Conservation (phyloP, 2,329 filamentous ascomycete species). For the Aureobasidium sp. region DNA sequence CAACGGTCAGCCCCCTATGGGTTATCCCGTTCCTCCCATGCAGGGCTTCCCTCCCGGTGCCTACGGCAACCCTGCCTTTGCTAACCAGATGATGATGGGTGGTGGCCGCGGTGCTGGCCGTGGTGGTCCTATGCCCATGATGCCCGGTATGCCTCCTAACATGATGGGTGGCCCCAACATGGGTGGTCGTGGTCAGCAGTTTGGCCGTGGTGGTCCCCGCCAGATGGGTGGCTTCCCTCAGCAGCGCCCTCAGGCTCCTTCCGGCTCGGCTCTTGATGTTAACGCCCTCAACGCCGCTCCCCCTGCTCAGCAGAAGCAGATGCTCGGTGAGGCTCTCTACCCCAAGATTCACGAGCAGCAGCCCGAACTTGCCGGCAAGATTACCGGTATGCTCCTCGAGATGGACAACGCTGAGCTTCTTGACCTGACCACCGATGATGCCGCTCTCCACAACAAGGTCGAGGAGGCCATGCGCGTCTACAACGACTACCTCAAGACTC, state of each 20-base stretch:
- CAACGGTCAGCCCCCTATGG: conserved; percentile 68
- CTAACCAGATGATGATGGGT: conserved; percentile 46
- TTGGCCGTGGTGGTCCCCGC: conserved; percentile 30
- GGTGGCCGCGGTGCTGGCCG: conserved; percentile 61
- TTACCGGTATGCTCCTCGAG: conserved; percentile 98
- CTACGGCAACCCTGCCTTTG: conserved; percentile 68
- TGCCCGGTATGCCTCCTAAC: conserved; percentile 56
- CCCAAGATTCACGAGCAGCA: conserved; percentile 96
- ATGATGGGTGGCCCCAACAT: conserved; percentile 48
- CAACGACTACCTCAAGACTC: conserved; percentile 95
- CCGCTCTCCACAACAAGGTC: conserved; percentile 87
- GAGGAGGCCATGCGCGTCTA: conserved; percentile 96
- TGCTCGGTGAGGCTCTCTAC: conserved; percentile 95
- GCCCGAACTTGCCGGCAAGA: conserved; percentile 94
- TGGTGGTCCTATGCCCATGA: conserved; percentile 60
- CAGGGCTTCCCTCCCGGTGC: conserved; percentile 66
- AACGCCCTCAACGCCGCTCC: conserved; percentile 46
- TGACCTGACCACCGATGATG: conserved; percentile 87
- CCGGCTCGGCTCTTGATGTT: conserved; percentile 40
- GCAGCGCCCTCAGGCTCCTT: conserved; percentile 32
- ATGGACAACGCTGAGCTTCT: conserved; percentile 97
- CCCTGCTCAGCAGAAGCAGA: conserved; percentile 89
- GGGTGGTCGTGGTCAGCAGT: conserved; percentile 27
- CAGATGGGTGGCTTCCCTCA: conserved; percentile 31
- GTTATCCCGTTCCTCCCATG: conserved; percentile 69